Base-by-base conservation (phyloP, 768 basidiomycete species). In the Chiua virens region DNA sequence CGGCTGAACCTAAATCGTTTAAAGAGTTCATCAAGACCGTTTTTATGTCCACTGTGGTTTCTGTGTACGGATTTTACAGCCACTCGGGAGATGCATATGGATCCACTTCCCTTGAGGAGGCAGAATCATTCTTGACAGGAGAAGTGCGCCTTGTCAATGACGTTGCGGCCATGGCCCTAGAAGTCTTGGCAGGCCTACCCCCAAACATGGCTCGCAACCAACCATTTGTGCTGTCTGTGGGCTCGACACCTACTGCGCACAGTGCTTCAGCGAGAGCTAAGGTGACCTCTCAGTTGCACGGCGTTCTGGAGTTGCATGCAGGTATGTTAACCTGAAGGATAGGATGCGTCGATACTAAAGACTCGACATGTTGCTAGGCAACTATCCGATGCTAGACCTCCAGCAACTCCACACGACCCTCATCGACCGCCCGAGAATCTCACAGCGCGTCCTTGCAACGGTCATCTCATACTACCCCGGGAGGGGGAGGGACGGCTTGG, bases 221-320 rank as follows among this genome's bases (percentile, higher is more conserved):
- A 34, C 76, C 80, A 6, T 92, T 88, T 58, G 78, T 89, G 2
- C 71, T 94, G 32, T 87, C 87, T 3, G 85, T 93, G 2, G 91
- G 92, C 20, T 87, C 90, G n/a, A 93, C 92, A 3, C 92, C 92
- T 2, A 85, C 91, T 3, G 92, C 91, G 0, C 88, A 92, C 62
- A 86, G 86, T 10, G 89, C 86, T 13, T 81, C 78, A 27, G 71
- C 76, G 21, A 79, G 76, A 58, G 75, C 74, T 18, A 64, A 72
- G 39, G 62, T 86, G 18, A 70, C 75, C 8, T 67, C 73, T 22
- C 58, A 71, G 46, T 72, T 91, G 32, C 74, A 82, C 50, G 86
- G 87, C 1, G 68, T 69, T 25, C 73, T 93, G 18, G 91, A 93
- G 67, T 65, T 93, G 47, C 91, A 87, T 69, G 90, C 88, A 54